These are phyloP conservation scores for Dothidotthia symphoricarpi DNA, from an alignment of 2,329 filamentous ascomycete species.

Conservation along the genomic window DNA sequence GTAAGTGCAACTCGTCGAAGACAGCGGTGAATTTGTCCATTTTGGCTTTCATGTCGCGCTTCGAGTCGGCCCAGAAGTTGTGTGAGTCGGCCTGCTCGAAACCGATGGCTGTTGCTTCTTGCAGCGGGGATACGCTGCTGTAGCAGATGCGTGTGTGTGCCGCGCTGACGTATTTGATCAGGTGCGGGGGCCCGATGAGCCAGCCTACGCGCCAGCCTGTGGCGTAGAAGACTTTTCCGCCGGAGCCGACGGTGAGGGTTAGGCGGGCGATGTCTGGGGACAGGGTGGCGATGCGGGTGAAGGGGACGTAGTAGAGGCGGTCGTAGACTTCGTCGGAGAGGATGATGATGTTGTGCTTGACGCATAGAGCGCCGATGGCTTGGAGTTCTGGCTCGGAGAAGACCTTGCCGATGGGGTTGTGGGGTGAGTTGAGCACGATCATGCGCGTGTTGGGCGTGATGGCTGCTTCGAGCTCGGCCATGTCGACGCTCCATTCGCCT, in stretches of 20 bases:
- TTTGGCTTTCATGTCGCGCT: slow-evolving; percentile 85
- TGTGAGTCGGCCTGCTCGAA: slow-evolving; percentile 85
- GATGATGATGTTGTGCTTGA: slow-evolving; percentile 92
- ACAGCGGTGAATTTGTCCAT: slow-evolving; percentile 79
- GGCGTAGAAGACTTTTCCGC: slow-evolving; percentile 97
- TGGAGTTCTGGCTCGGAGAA: slow-evolving; percentile 81
- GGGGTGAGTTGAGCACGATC: slow-evolving; percentile 86
- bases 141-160: slow-evolving; percentile 97
- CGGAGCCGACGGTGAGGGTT: slow-evolving; percentile 91
- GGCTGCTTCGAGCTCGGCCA: slow-evolving; percentile 74
- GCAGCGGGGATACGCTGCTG: slow-evolving; percentile 85
- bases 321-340: slow-evolving; percentile 76
- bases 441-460: slow-evolving; percentile 90
- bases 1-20: slow-evolving; percentile 50
- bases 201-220: slow-evolving; percentile 97
- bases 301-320: slow-evolving; percentile 89
- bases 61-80: slow-evolving; percentile 83
- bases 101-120: slow-evolving; percentile 90
- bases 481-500: slow-evolving; percentile 83
- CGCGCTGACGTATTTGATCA: slow-evolving; percentile 87
- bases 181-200: slow-evolving; percentile 82
- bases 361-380: slow-evolving; percentile 80
- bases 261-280: slow-evolving; percentile 85
- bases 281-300: slow-evolving; percentile 86
- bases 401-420: slow-evolving; percentile 97